Evolutionary conservation across 768 basidiomycete species (phyloP).

Genomic region (Pleurotus sapidus): DNA sequence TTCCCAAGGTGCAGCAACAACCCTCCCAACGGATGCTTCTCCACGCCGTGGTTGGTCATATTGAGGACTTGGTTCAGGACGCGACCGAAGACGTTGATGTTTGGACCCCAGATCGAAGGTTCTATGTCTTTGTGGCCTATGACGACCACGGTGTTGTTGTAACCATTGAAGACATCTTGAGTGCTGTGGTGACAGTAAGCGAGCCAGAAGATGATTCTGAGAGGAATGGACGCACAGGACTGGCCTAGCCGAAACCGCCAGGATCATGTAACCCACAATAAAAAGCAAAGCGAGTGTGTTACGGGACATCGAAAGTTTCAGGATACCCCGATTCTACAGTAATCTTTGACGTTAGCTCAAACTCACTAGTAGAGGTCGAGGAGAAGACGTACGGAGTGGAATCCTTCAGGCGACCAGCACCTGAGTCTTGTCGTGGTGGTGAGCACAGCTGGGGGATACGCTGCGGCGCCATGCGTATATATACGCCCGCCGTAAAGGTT

Average conservation of each 20-base stretch:
- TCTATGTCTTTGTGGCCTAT: not conserved
- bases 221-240: not conserved
- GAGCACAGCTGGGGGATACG: slow-evolving; percentile 4
- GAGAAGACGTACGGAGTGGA: not conserved
- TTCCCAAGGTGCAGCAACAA: not conserved
- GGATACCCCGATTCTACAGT: not conserved
- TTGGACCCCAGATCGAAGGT: slow-evolving; percentile 5
- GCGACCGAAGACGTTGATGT: slow-evolving; percentile 5
- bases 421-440: not conserved
- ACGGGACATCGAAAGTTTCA: not conserved
- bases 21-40: not conserved
- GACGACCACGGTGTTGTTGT: slow-evolving; percentile 5
- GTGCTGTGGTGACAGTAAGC: not conserved
- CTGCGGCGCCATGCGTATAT: not conserved
- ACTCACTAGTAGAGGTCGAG: not conserved
- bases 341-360: not conserved
- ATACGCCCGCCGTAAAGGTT: not conserved
- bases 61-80: slow-evolving; percentile 1
- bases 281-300: not conserved
- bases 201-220: not conserved
- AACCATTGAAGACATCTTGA: slow-evolving; percentile 1
- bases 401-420: slow-evolving; percentile 3
- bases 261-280: not conserved
- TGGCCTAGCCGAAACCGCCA: not conserved
- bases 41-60: not conserved